Evolutionary conservation across 805 yeast genomes (phyloP).

Genomic region (Tetrapisispora taiwanensis): DNA sequence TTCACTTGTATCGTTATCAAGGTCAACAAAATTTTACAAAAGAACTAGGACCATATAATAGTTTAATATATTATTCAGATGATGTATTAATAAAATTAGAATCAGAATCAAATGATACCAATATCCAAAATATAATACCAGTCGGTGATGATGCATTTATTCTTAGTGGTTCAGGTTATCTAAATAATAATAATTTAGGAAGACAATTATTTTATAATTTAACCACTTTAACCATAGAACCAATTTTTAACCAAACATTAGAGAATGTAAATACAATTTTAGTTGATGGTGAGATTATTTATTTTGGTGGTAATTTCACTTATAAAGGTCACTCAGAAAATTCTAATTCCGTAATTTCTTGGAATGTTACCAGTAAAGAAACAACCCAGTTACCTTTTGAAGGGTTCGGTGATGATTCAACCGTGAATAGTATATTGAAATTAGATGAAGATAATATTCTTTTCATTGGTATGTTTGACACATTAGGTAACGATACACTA

Average conservation of each 20-base stretch:
- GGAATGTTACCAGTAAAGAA: slow-evolving; percentile 38
- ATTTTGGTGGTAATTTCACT: slow-evolving; percentile 72
- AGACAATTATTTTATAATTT: slow-evolving; percentile 29
- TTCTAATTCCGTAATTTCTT: slow-evolving; percentile 44
- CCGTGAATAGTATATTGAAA: slow-evolving; percentile 52
- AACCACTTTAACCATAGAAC: slow-evolving; percentile 18
- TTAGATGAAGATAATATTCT: slow-evolving; percentile 43
- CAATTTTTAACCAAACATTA: slow-evolving; percentile 19
- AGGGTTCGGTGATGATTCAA: slow-evolving; percentile 59
- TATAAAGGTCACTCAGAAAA: slow-evolving; percentile 35
- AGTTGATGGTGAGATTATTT: slow-evolving; percentile 45
- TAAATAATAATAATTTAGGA: slow-evolving; percentile 18
- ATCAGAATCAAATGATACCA: slow-evolving; percentile 9
- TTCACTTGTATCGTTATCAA: slow-evolving; percentile 18
- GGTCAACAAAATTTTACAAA: slow-evolving; percentile 28
- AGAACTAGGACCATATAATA: slow-evolving; percentile 4
- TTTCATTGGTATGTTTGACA: slow-evolving; percentile 70
- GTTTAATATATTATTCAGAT: slow-evolving; percentile 21
- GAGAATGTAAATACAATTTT: slow-evolving; percentile 34
- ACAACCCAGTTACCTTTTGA: slow-evolving; percentile 51
- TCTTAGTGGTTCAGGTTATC: slow-evolving; percentile 26
- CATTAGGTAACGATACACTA: slow-evolving; percentile 44
- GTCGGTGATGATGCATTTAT: slow-evolving; percentile 27
- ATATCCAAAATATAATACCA: slow-evolving; percentile 21
- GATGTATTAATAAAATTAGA: slow-evolving; percentile 17